A percentile compares a stretch with the other conserved stretches of the same genome.
These are phyloP conservation scores for Eucommia ulmoides DNA, from an alignment of 257 asterid genomes.

Conservation along the genomic window DNA sequence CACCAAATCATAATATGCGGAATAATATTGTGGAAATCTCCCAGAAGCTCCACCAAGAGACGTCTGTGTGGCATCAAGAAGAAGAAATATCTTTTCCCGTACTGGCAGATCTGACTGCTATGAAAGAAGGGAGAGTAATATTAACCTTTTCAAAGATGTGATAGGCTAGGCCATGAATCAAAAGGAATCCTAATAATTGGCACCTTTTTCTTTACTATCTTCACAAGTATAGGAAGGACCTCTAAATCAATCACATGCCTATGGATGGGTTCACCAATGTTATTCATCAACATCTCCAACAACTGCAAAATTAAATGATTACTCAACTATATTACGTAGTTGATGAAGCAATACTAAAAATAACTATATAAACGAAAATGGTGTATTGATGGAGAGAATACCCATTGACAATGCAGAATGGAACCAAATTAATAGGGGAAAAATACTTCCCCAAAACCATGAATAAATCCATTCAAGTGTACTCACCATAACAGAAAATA, in stretches of 20 bases:
- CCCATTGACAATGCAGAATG: background rate
- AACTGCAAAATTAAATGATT: slow-evolving; percentile 37
- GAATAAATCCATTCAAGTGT: background rate
- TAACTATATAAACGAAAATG: background rate
- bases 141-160: slow-evolving; percentile 6
- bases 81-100: slow-evolving; percentile 79
- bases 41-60: slow-evolving; percentile 96
- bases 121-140: slow-evolving; percentile 9
- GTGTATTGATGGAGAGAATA: background rate
- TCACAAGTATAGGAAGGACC: slow-evolving; percentile 67
- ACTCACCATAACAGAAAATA: slow-evolving; percentile 65
- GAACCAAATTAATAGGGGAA: background rate
- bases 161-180: slow-evolving; percentile 4
- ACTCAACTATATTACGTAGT: slow-evolving; percentile 5
- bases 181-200: background rate
- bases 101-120: slow-evolving; percentile 55
- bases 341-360: slow-evolving; percentile 8
- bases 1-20: slow-evolving; percentile 93
- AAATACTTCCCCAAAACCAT: background rate
- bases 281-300: slow-evolving; percentile 93
- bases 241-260: slow-evolving; percentile 79
- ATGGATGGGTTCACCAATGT: slow-evolving; percentile 86
- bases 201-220: slow-evolving; percentile 93
- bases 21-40: slow-evolving; percentile 77
- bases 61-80: slow-evolving; percentile 92